Evolutionary conservation across 2,329 filamentous ascomycete species (phyloP).

Genomic region (Cladophialophora bantiana): DNA sequence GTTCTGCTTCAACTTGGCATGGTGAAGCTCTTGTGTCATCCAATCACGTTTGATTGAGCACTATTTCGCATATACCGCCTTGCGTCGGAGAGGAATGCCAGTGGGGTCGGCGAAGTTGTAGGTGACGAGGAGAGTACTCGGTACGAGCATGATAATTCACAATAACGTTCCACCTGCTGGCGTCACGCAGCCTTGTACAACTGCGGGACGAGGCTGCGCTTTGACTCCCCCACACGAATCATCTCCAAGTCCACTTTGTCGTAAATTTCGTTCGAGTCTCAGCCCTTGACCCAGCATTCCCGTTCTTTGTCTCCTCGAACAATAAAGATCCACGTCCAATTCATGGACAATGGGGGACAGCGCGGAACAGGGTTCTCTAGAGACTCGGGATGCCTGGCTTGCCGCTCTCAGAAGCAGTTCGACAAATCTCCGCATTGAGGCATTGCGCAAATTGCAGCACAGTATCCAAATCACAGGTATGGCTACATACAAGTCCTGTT

Average conservation of each 20-base stretch:
- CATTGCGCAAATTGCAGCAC: slow-evolving; percentile 34
- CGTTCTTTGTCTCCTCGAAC: slow-evolving; percentile 6
- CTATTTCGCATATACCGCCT: neutral
- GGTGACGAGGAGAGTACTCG: neutral
- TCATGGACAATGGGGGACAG: slow-evolving; percentile 36
- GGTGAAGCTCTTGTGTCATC: too few relatives aligned
- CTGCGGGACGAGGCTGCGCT: slow-evolving; percentile 6
- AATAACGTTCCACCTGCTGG: neutral
- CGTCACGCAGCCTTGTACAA: neutral
- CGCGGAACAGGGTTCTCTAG: slow-evolving; percentile 22
- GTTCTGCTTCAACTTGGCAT: too few relatives aligned
- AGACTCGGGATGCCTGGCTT: slow-evolving; percentile 24
- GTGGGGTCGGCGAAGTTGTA: neutral
- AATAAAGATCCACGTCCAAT: slow-evolving; percentile 11
- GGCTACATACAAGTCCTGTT: neutral
- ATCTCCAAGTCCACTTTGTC: slow-evolving; percentile 16
- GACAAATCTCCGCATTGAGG: slow-evolving; percentile 37
- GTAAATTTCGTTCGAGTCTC: slow-evolving; percentile 16
- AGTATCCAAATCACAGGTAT: slow-evolving; percentile 31
- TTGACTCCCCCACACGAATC: slow-evolving; percentile 8
- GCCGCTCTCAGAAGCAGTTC: slow-evolving; percentile 35
- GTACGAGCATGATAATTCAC: neutral
- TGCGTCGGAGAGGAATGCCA: neutral
- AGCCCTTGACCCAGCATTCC: neutral
- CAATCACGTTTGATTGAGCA: neutral